Evolutionary conservation across 371 early-diverging fungal genomes (phyloP), one percentile per base, ranked within the genome.

Genomic region (Zychaea mexicana): DNA sequence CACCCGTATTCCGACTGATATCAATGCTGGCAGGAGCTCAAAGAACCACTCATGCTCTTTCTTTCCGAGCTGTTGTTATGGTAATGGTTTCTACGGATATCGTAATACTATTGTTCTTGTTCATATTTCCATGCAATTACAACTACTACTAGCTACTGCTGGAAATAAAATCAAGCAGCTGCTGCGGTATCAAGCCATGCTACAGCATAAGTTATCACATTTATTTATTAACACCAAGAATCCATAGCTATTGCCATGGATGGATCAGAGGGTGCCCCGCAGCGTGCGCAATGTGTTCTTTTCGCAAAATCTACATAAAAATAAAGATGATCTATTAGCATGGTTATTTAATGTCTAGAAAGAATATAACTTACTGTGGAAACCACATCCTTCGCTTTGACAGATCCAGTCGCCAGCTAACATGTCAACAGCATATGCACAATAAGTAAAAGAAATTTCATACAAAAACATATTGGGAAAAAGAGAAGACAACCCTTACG

Each of bases 391-490:
- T 57, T 67, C 62, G 47, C 57, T 33, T 42, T 57, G 62, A 55
- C 67, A 61, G 45, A 67, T 55, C 56, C 60, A 60, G 22, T 66
- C 56, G 57, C 64, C 64, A 30, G 64, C 64, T 63, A 57, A 42
- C 9, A 27, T 5, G 42, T 17, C 17, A 10, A 42, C 4, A 42
- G n/a, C 13, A 12, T 17, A 42, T 42, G 13, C n/a, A 15, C 10
- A 15, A 12, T 15, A 42, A 12, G 3, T 17, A 42, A 6, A 39
- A 42, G n/a, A 42, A 33, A 33, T 33, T n/a, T n/a, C n/a, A n/a
- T n/a, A n/a, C n/a, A n/a, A n/a, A n/a, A n/a, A n/a, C n/a, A n/a
- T n/a, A n/a, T n/a, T n/a, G n/a, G n/a, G n/a, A n/a, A n/a, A n/a
- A n/a, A n/a, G n/a, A n/a, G n/a, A n/a, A n/a, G 33, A 33, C 33